These are phyloP conservation scores for Pichia nanzhaoensis DNA, from an alignment of 805 yeast species.

Conservation along the genomic window DNA sequence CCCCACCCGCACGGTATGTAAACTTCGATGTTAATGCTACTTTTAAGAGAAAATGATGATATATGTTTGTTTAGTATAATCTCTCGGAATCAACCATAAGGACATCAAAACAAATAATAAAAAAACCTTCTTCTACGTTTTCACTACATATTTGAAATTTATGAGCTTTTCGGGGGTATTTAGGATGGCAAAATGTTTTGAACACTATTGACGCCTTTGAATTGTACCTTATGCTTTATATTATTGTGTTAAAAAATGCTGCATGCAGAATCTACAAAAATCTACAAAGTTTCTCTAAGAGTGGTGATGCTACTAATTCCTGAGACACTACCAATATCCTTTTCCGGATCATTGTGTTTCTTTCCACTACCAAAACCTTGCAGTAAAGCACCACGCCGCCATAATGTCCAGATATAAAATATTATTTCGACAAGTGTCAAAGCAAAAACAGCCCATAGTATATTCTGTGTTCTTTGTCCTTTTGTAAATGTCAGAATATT, in stretches of 20 bases:
- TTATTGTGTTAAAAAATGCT: conserved; percentile 89
- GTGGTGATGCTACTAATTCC: conserved; percentile 14
- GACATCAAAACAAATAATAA: too few relatives aligned
- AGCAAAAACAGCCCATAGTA: conserved; percentile 13
- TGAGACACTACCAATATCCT: conserved; percentile 4
- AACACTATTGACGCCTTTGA: too few relatives aligned
- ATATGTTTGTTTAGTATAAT: too few relatives aligned
- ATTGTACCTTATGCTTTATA: too few relatives aligned
- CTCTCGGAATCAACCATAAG: too few relatives aligned
- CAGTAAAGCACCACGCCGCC: not conserved
- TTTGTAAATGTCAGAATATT: conserved; percentile 9
- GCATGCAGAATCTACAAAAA: conserved; percentile 30
- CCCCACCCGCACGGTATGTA: conserved; percentile 38
- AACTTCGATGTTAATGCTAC: too few relatives aligned
- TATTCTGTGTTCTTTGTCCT: conserved; percentile 6
- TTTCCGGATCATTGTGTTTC: conserved; percentile 7
- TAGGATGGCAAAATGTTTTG: too few relatives aligned
- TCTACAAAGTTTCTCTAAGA: conserved; percentile 7
- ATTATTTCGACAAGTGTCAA: conserved; percentile 6
- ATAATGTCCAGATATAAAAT: conserved; percentile 3
- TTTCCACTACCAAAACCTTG: not conserved
- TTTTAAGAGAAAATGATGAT: too few relatives aligned
- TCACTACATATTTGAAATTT: too few relatives aligned
- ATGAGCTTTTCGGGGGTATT: too few relatives aligned
- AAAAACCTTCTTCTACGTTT: too few relatives aligned